Conservation (phyloP, 345 rosid species). For the Aegle marmelos region DNA sequence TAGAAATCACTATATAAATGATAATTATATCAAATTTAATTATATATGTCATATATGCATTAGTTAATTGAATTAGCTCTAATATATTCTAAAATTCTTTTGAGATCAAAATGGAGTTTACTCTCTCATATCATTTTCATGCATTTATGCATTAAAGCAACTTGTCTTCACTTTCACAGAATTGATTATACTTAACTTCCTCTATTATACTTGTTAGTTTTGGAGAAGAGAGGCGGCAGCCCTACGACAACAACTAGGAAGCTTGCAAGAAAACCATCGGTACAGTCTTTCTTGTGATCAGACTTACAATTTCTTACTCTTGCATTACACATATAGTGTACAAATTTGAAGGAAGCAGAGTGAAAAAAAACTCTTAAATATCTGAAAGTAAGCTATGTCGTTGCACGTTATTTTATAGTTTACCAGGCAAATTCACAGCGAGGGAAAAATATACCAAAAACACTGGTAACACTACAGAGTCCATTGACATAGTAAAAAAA, state of each 20-base stretch:
- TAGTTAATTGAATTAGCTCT: no score
- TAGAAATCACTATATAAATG: no score
- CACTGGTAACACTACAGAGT: background rate
- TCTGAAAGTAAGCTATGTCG: background rate
- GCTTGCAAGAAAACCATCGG: conserved; percentile 64
- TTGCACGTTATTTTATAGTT: background rate
- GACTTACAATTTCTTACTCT: background rate
- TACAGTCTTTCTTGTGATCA: conserved; percentile 20
- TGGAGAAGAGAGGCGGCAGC: conserved; percentile 68
- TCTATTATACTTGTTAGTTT: conserved; percentile 34
- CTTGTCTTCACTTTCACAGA: background rate
- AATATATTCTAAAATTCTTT: background rate
- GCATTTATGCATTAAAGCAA: background rate
- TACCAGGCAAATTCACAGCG: no score
- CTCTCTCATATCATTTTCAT: background rate
- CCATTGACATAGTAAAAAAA: background rate
- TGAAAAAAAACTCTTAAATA: background rate
- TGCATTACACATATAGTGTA: background rate
- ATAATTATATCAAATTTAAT: no score
- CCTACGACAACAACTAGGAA: conserved; percentile 58
- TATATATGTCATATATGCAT: no score
- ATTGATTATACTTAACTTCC: background rate
- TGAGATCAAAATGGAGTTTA: no score
- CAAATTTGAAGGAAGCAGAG: background rate
- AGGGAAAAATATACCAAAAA: background rate